Percentiles rank a stretch among this genome's conserved stretches.
Evolutionary conservation across 78 protist genomes (phyloP).

Genomic region (Emiliania huxleyi): DNA sequence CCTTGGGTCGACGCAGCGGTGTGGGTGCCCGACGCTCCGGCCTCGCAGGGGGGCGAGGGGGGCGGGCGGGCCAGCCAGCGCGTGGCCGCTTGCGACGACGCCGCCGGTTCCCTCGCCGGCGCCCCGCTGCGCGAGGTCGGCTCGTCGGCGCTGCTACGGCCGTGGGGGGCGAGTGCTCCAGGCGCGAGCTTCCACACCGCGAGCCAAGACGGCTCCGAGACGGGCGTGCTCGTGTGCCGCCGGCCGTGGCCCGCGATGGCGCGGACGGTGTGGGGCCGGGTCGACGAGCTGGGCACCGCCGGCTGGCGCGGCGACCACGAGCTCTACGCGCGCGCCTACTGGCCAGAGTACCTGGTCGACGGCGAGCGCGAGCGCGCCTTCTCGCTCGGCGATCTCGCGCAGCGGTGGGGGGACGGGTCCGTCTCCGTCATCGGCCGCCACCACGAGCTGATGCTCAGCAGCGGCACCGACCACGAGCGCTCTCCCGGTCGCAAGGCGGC

Average conservation of each 20-base stretch:
- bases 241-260: neutral
- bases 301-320: neutral
- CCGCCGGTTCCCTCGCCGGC: neutral
- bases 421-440: neutral
- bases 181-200: neutral
- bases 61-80: too few relatives aligned
- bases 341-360: neutral
- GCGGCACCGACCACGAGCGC: neutral
- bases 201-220: neutral
- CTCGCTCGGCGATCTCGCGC: neutral
- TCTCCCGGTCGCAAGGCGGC: neutral
- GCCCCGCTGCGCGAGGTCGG: neutral
- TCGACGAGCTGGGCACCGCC: neutral
- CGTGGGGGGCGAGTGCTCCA: too few relatives aligned
- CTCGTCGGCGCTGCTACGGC: too few relatives aligned
- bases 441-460: neutral
- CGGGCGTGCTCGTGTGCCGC: neutral
- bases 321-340: neutral
- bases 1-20: neutral
- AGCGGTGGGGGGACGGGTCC: neutral
- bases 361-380: neutral
- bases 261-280: neutral
- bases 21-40: neutral
- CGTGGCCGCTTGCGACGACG: neutral
- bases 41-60: too few relatives aligned